Conservation (phyloP, 495 filamentous ascomycete genomes). For the Talaromyces ruber region DNA sequence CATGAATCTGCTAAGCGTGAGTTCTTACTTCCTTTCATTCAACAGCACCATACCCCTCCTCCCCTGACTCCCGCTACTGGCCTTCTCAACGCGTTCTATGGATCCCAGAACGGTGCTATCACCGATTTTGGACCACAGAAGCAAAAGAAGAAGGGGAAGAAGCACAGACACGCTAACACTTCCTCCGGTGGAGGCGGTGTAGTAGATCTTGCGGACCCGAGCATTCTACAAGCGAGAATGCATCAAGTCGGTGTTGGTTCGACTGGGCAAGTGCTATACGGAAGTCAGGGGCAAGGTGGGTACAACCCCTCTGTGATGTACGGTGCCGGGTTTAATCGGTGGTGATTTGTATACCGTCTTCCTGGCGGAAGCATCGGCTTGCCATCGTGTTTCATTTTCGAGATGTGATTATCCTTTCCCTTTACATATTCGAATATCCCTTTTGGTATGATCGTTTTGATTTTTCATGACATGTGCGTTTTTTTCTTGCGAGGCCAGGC, state of each 20-base stretch:
- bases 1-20: conserved; percentile 92
- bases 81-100: conserved; percentile 85
- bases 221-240: conserved; percentile 97
- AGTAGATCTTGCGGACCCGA: conserved; percentile 99
- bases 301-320: conserved; percentile 87
- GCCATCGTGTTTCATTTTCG: conserved; percentile 5
- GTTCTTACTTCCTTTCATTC: conserved; percentile 77
- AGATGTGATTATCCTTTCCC: background rate
- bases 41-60: conserved; percentile 77
- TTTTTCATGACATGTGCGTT: conserved; percentile 1
- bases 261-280: conserved; percentile 76
- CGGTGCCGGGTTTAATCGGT: conserved; percentile 62
- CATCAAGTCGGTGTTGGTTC: conserved; percentile 69
- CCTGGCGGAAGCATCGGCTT: conserved; percentile 6
- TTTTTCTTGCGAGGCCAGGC: background rate
- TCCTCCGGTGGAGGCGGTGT: conserved; percentile 96
- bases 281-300: conserved; percentile 96
- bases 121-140: conserved; percentile 80
- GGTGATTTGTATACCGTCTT: conserved; percentile 45
- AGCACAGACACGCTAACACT: conserved; percentile 99
- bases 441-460: conserved; percentile 8
- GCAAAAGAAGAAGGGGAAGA: conserved; percentile 99
- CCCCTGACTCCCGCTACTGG: conserved; percentile 82
- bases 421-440: conserved; percentile 4
- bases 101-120: conserved; percentile 70